Percentiles rank a stretch among this genome's conserved stretches.
Evolutionary conservation across 257 asterid genomes (phyloP).

Genomic region (Fraxinus pennsylvanica): DNA sequence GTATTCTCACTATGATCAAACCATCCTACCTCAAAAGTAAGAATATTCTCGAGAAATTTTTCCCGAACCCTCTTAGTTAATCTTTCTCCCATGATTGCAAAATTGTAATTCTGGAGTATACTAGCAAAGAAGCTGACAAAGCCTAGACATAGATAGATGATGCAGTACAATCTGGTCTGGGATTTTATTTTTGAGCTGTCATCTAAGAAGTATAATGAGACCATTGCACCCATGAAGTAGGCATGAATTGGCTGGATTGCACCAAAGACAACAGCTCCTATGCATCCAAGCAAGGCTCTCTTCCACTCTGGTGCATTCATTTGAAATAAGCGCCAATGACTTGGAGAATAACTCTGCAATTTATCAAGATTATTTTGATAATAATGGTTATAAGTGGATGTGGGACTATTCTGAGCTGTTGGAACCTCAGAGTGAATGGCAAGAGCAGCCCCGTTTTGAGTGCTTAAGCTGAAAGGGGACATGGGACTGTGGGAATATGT

Average conservation of each 20-base stretch:
- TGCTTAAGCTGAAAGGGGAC: conserved; percentile 42
- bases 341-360: conserved; percentile 10
- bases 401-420: conserved; percentile 29
- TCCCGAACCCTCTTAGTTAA: conserved; percentile 64
- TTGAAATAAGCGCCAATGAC: conserved; percentile 46
- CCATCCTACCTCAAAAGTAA: conserved; percentile 74
- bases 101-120: conserved; percentile 65
- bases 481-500: conserved; percentile 19
- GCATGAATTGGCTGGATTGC: conserved; percentile 64
- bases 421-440: conserved; percentile 50
- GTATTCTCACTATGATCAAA: conserved; percentile 62
- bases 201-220: conserved; percentile 46
- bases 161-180: conserved; percentile 38
- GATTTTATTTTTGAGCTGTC: conserved; percentile 43
- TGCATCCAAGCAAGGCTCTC: conserved; percentile 60
- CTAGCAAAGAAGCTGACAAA: conserved; percentile 52
- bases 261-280: conserved; percentile 60
- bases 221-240: conserved; percentile 60
- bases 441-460: conserved; percentile 49
- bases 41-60: conserved; percentile 43
- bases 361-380: conserved; percentile 41
- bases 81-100: conserved; percentile 67
- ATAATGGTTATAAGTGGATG: conserved; percentile 29
- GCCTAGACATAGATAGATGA: conserved; percentile 44
- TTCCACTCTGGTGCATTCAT: conserved; percentile 79